phyloP scores from a whole-genome alignment of 768 basidiomycete genomes.

The Xerocomellus intermedius region DNA sequence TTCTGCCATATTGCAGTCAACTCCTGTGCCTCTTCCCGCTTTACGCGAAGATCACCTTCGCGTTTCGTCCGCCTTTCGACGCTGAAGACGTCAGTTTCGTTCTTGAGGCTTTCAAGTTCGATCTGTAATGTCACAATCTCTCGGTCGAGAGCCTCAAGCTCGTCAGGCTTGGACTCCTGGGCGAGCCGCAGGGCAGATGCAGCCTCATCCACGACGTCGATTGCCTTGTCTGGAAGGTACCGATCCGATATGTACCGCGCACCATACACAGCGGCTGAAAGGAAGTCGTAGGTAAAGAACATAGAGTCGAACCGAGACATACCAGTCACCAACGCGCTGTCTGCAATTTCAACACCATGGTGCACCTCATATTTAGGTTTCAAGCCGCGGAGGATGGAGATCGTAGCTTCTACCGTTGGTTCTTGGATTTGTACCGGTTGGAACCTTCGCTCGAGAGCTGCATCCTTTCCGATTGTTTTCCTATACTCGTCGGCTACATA shows the following conservation, averaged over 20 bases:
- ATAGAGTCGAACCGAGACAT: slow-evolving; percentile 9
- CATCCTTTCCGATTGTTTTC: slow-evolving; percentile 89
- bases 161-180: slow-evolving; percentile 86
- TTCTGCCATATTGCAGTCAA: slow-evolving; percentile 72
- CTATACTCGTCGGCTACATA: slow-evolving; percentile 73
- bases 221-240: slow-evolving; percentile 88
- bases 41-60: slow-evolving; percentile 58
- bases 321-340: slow-evolving; percentile 85
- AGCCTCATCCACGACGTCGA: slow-evolving; percentile 92
- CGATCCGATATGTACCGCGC: slow-evolving; percentile 86
- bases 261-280: slow-evolving; percentile 74
- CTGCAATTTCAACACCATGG: slow-evolving; percentile 90
- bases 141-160: slow-evolving; percentile 76
- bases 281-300: background rate
- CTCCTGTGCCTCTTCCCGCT: slow-evolving; percentile 59
- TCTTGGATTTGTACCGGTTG: slow-evolving; percentile 89
- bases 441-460: slow-evolving; percentile 88
- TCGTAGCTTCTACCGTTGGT: slow-evolving; percentile 80
- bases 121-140: slow-evolving; percentile 87
- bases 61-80: slow-evolving; percentile 69
- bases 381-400: slow-evolving; percentile 83
- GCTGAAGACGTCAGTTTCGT: slow-evolving; percentile 82
- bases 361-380: slow-evolving; percentile 88
- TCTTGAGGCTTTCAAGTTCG: slow-evolving; percentile 85
- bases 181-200: slow-evolving; percentile 83